These are phyloP conservation scores for Cladosporium cucumerinum DNA, from an alignment of 2,329 filamentous ascomycete genomes.

Conservation along the genomic window DNA sequence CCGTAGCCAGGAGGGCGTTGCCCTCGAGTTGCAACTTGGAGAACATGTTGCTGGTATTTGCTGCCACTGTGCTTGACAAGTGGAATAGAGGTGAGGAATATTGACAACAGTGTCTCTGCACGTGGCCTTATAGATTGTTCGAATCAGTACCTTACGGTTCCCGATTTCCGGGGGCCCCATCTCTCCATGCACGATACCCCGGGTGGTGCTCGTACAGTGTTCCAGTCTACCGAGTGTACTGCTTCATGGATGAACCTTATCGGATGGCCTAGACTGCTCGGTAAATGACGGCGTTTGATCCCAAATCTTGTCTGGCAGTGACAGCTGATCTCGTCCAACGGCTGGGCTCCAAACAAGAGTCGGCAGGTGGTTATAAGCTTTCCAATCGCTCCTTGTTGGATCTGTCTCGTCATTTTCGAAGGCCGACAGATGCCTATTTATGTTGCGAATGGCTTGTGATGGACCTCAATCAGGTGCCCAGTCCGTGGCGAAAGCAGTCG, in stretches of 20 bases:
- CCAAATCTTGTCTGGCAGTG: not conserved
- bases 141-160: not conserved
- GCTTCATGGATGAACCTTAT: not conserved
- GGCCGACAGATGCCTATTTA: not conserved
- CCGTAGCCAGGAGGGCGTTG: constrained; percentile 41
- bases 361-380: not conserved
- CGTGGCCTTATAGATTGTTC: not conserved
- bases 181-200: not conserved
- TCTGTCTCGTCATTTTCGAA: not conserved
- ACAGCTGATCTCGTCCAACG: not conserved
- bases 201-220: not conserved
- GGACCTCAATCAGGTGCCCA: not conserved
- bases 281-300: not conserved
- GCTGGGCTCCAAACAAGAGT: not conserved
- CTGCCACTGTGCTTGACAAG: not conserved
- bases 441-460: not conserved
- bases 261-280: not conserved
- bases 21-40: constrained; percentile 33
- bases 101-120: not conserved
- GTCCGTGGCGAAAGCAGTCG: not conserved
- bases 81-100: not conserved
- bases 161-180: not conserved
- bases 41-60: not conserved
- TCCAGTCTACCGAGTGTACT: not conserved
- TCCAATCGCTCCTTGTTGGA: not conserved